phyloP scores from a whole-genome alignment of 108 stramenopile species.

The Craspedostauros australis region DNA sequence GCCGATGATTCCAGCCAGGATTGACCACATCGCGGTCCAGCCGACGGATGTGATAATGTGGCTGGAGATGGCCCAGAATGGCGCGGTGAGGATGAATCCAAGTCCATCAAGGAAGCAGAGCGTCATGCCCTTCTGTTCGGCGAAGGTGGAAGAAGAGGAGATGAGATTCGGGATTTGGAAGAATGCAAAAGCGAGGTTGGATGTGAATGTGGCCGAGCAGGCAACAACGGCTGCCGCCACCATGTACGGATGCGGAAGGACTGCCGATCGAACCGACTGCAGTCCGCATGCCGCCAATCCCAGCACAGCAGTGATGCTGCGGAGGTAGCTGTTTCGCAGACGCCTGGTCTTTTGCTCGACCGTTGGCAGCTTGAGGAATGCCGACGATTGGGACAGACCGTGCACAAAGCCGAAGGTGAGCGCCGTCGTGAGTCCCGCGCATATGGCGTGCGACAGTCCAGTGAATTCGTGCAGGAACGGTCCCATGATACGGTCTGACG shows the following conservation, averaged over 20 bases:
- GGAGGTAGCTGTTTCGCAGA: constrained; percentile 15
- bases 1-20: constrained; percentile 10
- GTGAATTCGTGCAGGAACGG: constrained; percentile 30
- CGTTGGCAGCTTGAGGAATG: constrained; percentile 8
- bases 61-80: constrained; percentile 15
- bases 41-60: constrained; percentile 22
- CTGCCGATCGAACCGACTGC: too few relatives aligned
- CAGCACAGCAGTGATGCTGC: constrained; percentile 13
- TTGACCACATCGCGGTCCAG: constrained; percentile 22
- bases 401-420: constrained; percentile 36
- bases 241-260: too few relatives aligned
- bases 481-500: constrained; percentile 34
- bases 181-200: constrained; percentile 33
- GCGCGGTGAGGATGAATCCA: constrained; percentile 31
- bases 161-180: constrained; percentile 28
- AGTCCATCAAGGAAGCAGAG: constrained; percentile 30
- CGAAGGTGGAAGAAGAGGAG: constrained; percentile 20
- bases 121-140: constrained; percentile 26
- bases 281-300: constrained; percentile 28
- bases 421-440: constrained; percentile 31
- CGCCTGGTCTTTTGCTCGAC: constrained; percentile 14
- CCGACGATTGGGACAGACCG: constrained; percentile 23
- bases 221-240: constrained; percentile 12
- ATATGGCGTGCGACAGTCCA: constrained; percentile 19
- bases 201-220: constrained; percentile 22